phyloP scores from a whole-genome alignment of 1,139 yeast species.

The Candida dubliniensis region DNA sequence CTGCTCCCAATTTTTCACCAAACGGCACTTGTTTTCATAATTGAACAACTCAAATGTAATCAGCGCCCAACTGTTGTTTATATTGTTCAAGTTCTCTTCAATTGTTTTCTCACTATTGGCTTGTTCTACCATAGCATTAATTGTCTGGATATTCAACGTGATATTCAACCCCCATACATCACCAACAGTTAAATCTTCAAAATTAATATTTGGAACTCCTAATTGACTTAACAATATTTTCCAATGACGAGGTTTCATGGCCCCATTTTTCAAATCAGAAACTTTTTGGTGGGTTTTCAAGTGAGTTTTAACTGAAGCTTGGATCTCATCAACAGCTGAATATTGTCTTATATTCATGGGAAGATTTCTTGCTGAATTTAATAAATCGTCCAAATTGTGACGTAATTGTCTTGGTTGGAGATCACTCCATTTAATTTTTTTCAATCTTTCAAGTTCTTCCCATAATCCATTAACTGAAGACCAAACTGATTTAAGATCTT shows the following conservation, averaged over 20 bases:
- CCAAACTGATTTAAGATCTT: slow-evolving; percentile 68
- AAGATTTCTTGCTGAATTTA: slow-evolving; percentile 49
- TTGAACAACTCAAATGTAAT: slow-evolving; percentile 55
- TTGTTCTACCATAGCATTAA: slow-evolving; percentile 54
- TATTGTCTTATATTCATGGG: slow-evolving; percentile 67
- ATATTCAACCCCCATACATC: slow-evolving; percentile 63
- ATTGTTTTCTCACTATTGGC: slow-evolving; percentile 77
- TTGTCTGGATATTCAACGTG: slow-evolving; percentile 39
- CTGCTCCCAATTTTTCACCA: slow-evolving; percentile 70
- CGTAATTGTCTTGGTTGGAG: slow-evolving; percentile 51
- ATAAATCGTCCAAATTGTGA: slow-evolving; percentile 50
- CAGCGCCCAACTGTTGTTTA: slow-evolving; percentile 51
- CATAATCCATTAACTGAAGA: slow-evolving; percentile 56
- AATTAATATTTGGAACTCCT: slow-evolving; percentile 18
- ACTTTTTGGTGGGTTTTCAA: slow-evolving; percentile 42
- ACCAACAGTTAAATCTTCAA: slow-evolving; percentile 46
- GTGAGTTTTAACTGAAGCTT: slow-evolving; percentile 42
- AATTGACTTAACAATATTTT: slow-evolving; percentile 41
- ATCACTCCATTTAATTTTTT: slow-evolving; percentile 50
- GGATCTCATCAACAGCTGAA: slow-evolving; percentile 65
- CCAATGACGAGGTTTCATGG: slow-evolving; percentile 74
- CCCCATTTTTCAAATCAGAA: slow-evolving; percentile 54
- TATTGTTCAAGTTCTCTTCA: slow-evolving; percentile 52
- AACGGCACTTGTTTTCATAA: slow-evolving; percentile 51
- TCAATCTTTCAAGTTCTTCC: slow-evolving; percentile 49